Evolutionary conservation across 441 rosid species (phyloP).

Genomic region (Pelargonium australe): DNA sequence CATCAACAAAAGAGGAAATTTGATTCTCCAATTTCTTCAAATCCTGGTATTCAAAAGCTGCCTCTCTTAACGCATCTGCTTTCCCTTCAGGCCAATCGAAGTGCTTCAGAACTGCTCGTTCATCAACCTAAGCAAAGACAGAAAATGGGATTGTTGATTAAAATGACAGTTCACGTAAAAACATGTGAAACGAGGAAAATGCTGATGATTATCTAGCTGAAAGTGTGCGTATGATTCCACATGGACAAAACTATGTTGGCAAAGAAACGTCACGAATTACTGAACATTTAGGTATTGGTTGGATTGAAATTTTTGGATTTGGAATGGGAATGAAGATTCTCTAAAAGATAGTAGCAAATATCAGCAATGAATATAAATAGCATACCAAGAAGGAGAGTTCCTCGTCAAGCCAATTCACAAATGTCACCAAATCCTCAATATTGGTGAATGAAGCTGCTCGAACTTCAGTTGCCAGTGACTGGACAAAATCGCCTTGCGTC

Average conservation of each 20-base stretch:
- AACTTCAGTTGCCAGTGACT: slow-evolving; percentile 81
- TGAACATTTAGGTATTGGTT: too few species aligned
- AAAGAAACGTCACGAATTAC: too few species aligned
- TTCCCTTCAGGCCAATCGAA: slow-evolving; percentile 99
- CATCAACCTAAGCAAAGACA: slow-evolving; percentile 60
- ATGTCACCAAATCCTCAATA: slow-evolving; percentile 76
- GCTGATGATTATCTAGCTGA: slow-evolving; percentile 7
- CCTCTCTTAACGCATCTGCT: slow-evolving; percentile 93
- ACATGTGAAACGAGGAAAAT: not conserved
- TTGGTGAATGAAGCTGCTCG: slow-evolving; percentile 71
- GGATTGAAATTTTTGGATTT: too few species aligned
- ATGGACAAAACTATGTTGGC: too few species aligned
- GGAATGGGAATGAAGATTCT: too few species aligned
- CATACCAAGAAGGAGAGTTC: slow-evolving; percentile 96
- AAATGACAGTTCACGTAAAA: not conserved
- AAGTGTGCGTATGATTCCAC: too few species aligned
- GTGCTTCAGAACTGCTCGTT: slow-evolving; percentile 94
- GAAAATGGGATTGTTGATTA: slow-evolving; percentile 12
- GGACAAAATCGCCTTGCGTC: slow-evolving; percentile 95
- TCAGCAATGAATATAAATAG: slow-evolving; percentile 12
- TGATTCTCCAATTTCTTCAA: slow-evolving; percentile 79
- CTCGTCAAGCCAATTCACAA: slow-evolving; percentile 97
- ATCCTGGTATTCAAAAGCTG: slow-evolving; percentile 94
- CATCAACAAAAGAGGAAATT: slow-evolving; percentile 68
- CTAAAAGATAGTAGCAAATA: not conserved